These are phyloP conservation scores for Forsythia suspensa DNA, from an alignment of 257 asterid species.

Conservation along the genomic window DNA sequence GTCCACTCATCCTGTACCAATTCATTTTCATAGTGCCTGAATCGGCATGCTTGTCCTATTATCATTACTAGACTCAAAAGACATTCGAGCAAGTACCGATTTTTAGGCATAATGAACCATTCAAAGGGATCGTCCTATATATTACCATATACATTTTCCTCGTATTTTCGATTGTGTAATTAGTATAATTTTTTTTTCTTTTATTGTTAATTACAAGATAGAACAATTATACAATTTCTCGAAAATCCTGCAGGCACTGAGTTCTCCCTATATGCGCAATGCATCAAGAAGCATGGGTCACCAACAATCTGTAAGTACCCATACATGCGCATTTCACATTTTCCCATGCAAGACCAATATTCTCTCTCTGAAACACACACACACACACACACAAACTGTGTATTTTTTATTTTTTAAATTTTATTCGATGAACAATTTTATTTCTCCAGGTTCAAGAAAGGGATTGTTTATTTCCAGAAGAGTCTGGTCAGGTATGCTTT, in stretches of 20 bases:
- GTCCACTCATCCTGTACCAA: too few relatives aligned
- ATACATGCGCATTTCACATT: slow-evolving; percentile 4
- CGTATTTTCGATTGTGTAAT: too few relatives aligned
- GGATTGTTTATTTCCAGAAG: slow-evolving; percentile 17
- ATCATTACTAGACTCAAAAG: too few relatives aligned
- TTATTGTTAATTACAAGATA: too few relatives aligned
- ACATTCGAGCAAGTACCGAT: too few relatives aligned
- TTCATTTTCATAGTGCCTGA: too few relatives aligned
- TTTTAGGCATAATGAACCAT: too few relatives aligned
- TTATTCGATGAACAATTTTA: background rate
- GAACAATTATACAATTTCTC: background rate
- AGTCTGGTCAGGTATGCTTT: slow-evolving; percentile 25
- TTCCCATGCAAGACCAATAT: slow-evolving; percentile 21
- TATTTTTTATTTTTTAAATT: background rate
- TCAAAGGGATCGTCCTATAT: too few relatives aligned
- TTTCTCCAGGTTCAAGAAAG: background rate
- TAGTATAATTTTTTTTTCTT: too few relatives aligned
- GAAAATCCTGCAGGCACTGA: background rate
- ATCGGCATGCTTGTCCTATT: too few relatives aligned
- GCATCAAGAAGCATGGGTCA: background rate
- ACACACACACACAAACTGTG: background rate
- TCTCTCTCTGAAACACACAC: background rate
- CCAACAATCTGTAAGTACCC: background rate
- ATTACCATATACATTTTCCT: too few relatives aligned
- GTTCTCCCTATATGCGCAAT: slow-evolving; percentile 1